Evolutionary conservation across 1,284 basidiomycete species (phyloP).

Genomic region (Moesziomyces parantarcticus): DNA sequence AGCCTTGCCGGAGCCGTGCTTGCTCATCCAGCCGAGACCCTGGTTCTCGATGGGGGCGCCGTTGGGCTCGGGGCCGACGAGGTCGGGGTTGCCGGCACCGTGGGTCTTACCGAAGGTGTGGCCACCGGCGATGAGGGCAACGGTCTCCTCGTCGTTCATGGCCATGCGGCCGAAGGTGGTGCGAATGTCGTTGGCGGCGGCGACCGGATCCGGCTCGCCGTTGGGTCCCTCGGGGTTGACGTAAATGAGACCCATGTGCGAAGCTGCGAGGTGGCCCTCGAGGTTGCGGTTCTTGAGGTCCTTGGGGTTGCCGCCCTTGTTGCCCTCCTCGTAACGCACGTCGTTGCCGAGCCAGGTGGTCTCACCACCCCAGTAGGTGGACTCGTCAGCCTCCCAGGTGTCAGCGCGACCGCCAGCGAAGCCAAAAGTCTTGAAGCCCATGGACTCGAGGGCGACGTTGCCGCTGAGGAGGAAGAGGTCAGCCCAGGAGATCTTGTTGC

Average conservation of each 20-base stretch:
- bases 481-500: slow-evolving; percentile 46
- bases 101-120: slow-evolving; percentile 48
- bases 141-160: slow-evolving; percentile 45
- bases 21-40: slow-evolving; percentile 36
- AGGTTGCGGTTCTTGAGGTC: slow-evolving; percentile 45
- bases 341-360: slow-evolving; percentile 47
- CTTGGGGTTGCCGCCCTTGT: slow-evolving; percentile 30
- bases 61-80: slow-evolving; percentile 42
- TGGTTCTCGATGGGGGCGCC: slow-evolving; percentile 33
- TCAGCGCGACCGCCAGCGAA: slow-evolving; percentile 41
- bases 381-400: slow-evolving; percentile 48
- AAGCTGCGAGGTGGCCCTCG: slow-evolving; percentile 24
- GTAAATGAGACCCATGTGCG: slow-evolving; percentile 48
- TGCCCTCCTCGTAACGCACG: slow-evolving; percentile 37
- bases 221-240: slow-evolving; percentile 50
- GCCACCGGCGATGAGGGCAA: slow-evolving; percentile 44
- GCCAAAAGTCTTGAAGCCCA: slow-evolving; percentile 49
- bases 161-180: slow-evolving; percentile 47
- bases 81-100: slow-evolving; percentile 39
- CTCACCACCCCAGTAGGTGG: slow-evolving; percentile 48
- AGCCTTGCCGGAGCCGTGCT: slow-evolving; percentile 34
- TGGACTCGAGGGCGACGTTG: slow-evolving; percentile 46
- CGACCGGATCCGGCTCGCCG: slow-evolving; percentile 34
- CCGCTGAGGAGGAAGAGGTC: slow-evolving; percentile 34
- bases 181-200: slow-evolving; percentile 40